Base-by-base conservation (phyloP, 2,329 filamentous ascomycete species). In the Ophiostoma ips region DNA sequence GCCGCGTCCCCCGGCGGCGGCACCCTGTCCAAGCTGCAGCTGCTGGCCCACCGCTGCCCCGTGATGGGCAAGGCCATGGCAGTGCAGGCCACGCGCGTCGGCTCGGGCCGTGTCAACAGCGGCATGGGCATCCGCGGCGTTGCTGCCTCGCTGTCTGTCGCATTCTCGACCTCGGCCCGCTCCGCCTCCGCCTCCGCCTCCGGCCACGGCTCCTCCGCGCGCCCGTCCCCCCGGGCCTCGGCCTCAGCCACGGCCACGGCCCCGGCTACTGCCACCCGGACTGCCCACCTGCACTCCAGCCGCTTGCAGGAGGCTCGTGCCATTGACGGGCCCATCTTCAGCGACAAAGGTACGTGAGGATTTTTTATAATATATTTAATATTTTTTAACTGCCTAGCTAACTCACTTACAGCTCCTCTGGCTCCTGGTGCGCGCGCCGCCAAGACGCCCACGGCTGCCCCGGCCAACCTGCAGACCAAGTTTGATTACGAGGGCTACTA, bases 41-140 rank as follows among this genome's bases (percentile, higher is more conserved):
- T 92, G 58, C 81, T 94, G 62, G 92, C 87, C 61, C 83, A 88
- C 63, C 87, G 90, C 66, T 98, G 92, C 77, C 92, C 92, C 52
- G 84, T 98, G 67, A 98, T 98, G 92, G 90, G 89, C 67, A 94
- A 95, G 76, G 92, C 92, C 38, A 79, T 98, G 65, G 85, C 87
- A 54, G 83, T 95, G 36, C 90, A 95, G 74, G 77, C 77, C 43
- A 73, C 78, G 55, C 74, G 75, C 62, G 64, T 71, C 46, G 68
- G 71, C 48, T 58, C 63, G 13, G 37, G 33, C 44, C 36, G 43
- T 54, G 64, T 60, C 50, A 62, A 65, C 24, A 28, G 24, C 50
- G 48, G 24, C 33, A 30, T 44, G 21, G 18, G 55, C 15, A 40
- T 55, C 34, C 53, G 46, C 12, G 52, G 55, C 18, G 47, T 55